These are phyloP conservation scores for Dendrobium catenatum DNA, from an alignment of 106 monocot species.

Conservation along the genomic window DNA sequence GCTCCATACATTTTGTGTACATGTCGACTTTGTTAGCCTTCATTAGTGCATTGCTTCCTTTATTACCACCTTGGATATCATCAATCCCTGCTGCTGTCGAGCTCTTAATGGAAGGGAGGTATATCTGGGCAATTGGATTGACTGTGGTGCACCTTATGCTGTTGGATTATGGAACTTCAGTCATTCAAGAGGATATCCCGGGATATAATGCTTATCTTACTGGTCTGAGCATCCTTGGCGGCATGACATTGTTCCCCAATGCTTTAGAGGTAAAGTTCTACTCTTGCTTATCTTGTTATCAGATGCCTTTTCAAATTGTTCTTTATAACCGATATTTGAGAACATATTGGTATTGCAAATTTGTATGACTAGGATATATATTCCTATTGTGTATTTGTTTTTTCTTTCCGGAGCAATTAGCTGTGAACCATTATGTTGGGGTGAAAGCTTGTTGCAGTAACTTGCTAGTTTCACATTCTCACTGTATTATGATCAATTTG, in stretches of 20 bases:
- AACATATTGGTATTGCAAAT: not conserved
- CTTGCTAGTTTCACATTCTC: not conserved
- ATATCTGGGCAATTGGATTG: conserved; percentile 25
- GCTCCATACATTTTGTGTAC: conserved; percentile 54
- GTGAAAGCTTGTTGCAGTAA: not conserved
- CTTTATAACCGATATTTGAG: not conserved
- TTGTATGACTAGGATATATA: not conserved
- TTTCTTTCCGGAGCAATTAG: not conserved
- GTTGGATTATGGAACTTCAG: conserved; percentile 55
- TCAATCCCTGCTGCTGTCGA: conserved; percentile 46
- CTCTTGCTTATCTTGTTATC: not conserved
- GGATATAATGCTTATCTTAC: conserved; percentile 56
- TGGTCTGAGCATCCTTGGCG: conserved; percentile 68
- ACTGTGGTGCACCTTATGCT: conserved; percentile 38
- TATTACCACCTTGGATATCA: conserved; percentile 48
- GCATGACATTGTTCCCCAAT: conserved; percentile 56
- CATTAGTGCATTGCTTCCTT: conserved; percentile 41
- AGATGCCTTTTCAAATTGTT: not conserved
- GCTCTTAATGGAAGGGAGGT: conserved; percentile 51
- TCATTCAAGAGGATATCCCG: conserved; percentile 61
- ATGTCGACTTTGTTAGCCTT: conserved; percentile 45
- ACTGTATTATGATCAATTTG: not conserved
- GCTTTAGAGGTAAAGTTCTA: conserved; percentile 47
- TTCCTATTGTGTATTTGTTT: not conserved
- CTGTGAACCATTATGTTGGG: not conserved